These are phyloP conservation scores for Zymoseptoria pseudotritici DNA, from an alignment of 2,329 filamentous ascomycete species.

Conservation along the genomic window DNA sequence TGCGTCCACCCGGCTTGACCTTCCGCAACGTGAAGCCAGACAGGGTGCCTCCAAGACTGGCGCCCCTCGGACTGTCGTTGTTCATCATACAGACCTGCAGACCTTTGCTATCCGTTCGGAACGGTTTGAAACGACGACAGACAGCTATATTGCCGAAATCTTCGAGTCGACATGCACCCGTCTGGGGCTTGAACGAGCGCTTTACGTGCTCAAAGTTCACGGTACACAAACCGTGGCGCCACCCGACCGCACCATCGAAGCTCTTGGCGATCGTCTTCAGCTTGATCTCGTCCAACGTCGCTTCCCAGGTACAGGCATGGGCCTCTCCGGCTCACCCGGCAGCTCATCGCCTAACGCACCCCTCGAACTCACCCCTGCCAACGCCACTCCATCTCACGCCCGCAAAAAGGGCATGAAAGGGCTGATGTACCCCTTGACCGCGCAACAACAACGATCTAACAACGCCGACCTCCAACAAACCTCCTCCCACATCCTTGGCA, in stretches of 20 bases:
- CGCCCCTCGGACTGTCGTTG: conserved; percentile 61
- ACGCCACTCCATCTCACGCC: conserved; percentile 28
- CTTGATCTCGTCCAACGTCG: conserved; percentile 68
- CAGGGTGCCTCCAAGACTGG: conserved; percentile 42
- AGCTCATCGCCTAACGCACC: conserved; percentile 63
- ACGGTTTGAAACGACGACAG: conserved; percentile 65
- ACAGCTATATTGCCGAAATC: conserved; percentile 76
- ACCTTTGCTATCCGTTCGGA: conserved; percentile 60
- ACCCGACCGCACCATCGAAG: conserved; percentile 69
- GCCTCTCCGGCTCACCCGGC: conserved; percentile 61
- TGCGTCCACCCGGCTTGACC: conserved; percentile 34
- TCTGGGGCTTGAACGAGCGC: conserved; percentile 68
- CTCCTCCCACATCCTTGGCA: conserved; percentile 37
- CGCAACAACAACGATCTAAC: conserved; percentile 31
- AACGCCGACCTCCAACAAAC: conserved; percentile 1
- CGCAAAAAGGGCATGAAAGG: conserved; percentile 25
- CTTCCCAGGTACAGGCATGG: conserved; percentile 53
- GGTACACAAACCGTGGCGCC: conserved; percentile 68
- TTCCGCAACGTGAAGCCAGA: conserved; percentile 44
- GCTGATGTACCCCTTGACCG: conserved; percentile 55
- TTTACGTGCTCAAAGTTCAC: conserved; percentile 70
- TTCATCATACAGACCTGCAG: conserved; percentile 65
- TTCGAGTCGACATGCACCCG: conserved; percentile 72
- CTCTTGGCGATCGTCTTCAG: conserved; percentile 66
- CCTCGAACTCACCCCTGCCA: conserved; percentile 44